Evolutionary conservation across 225 moss, liverwort and hornwort species (phyloP).

Genomic region (Polytrichum formosum): DNA sequence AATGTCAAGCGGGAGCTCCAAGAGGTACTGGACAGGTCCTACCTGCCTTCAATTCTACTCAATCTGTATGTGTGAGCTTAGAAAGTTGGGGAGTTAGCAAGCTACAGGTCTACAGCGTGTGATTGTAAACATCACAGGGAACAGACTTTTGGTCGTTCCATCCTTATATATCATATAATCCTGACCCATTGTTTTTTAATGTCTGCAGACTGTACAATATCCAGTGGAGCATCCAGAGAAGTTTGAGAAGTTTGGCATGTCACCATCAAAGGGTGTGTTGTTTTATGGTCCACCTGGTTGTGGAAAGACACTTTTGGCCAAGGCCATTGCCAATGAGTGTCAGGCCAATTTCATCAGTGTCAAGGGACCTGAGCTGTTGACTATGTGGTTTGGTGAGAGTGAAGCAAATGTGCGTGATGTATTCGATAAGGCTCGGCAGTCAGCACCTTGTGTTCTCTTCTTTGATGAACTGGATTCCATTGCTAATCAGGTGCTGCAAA

Average conservation of each 20-base stretch:
- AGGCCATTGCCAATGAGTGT: conserved; percentile 93
- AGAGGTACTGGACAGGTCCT: conserved; percentile 48
- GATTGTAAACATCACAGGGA: no score
- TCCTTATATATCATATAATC: no score
- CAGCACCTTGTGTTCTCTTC: conserved; percentile 94
- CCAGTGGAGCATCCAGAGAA: conserved; percentile 99
- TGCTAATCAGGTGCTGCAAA: conserved; percentile 68
- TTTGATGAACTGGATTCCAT: conserved; percentile 97
- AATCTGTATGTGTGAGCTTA: no score
- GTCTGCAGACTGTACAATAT: conserved; percentile 81
- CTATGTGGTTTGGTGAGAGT: conserved; percentile 99
- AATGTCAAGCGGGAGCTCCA: conserved; percentile 96
- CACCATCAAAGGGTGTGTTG: conserved; percentile 94
- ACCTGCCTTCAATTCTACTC: neutral
- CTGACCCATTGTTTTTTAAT: neutral
- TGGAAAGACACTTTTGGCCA: conserved; percentile 89
- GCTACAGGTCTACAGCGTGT: no score
- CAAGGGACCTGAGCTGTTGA: conserved; percentile 90
- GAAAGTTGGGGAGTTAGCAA: no score
- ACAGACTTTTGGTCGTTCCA: no score
- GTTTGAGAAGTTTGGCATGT: conserved; percentile 99
- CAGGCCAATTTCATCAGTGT: conserved; percentile 97
- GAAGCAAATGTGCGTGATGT: conserved; percentile 91
- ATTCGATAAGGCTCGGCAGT: conserved; percentile 95
- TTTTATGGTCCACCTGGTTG: conserved; percentile 97